Base-by-base conservation (phyloP, 2,329 filamentous ascomycete species). In the Arthrobotrys conoides region DNA sequence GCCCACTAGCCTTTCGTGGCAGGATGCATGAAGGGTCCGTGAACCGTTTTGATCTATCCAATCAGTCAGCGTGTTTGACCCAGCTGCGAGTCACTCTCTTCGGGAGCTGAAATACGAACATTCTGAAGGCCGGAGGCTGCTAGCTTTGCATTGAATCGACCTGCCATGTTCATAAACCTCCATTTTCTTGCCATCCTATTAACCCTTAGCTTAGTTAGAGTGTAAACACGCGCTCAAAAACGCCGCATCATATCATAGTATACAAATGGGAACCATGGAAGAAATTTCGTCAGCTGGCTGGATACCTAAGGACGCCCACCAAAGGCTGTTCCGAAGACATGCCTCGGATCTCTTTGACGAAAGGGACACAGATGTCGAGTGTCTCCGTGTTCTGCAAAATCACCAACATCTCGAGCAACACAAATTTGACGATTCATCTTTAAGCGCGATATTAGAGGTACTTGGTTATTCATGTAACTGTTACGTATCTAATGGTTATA, bases 361-460 rank as follows among this genome's bases (percentile, higher is more conserved):
- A 12, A 51, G 44, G 20, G 53, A 63, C 27, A 49, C 67, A n/a
- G 24, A 73, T 2, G 70, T 67, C 12, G 70, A 73, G 20, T 73
- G 70, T n/a, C 41, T 73, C 16, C 70, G 70, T 12, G 36, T 63
- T 20, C 22, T 73, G 0, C 16, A 16, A 1, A 41, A 53, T 9
- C 18, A 44, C 20, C 24, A 38, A 41, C 8, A 24, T 4, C 55
- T 22, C 44, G 49, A 49, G 20, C 61, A 49, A 16, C 38, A 41
- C n/a, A 5, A 18, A n/a, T 44, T 36, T 46, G 67, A 67, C 8
- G 70, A 73, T 10, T 38, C 36, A 10, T 38, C 36, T 38, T 38
- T 38, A 38, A 9, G 36, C 14, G 46, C 16, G 18, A 20, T 73
- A 8, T 41, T 73, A 51, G 46, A 55, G 20, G 70, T 73, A 73